These are phyloP conservation scores for Globisporangium spiculum DNA, from an alignment of 352 stramenopile species.

Conservation along the genomic window DNA sequence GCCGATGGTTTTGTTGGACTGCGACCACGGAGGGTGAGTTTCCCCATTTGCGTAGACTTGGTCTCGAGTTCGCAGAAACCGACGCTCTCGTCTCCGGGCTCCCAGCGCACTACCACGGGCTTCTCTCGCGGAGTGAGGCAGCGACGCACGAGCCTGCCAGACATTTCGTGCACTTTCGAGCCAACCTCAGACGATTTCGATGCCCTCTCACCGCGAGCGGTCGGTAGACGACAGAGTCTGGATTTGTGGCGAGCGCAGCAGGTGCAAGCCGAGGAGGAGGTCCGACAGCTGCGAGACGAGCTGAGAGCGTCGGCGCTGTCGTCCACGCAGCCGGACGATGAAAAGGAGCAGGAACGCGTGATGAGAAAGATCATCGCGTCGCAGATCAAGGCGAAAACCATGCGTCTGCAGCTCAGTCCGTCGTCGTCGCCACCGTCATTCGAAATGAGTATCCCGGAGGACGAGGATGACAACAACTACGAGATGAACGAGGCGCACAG, in stretches of 20 bases:
- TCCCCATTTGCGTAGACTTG: slow-evolving; percentile 27
- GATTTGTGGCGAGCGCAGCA: slow-evolving; percentile 52
- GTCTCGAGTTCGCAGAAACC: slow-evolving; percentile 28
- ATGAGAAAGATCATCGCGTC: slow-evolving; percentile 65
- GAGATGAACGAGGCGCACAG: slow-evolving; percentile 10
- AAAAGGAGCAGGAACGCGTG: slow-evolving; percentile 55
- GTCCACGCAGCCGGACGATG: slow-evolving; percentile 23
- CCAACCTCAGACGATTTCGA: neutral
- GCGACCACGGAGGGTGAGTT: slow-evolving; percentile 12
- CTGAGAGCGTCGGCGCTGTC: slow-evolving; percentile 44
- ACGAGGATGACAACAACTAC: slow-evolving; percentile 30
- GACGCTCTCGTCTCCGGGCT: slow-evolving; percentile 38
- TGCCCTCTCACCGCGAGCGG: slow-evolving; percentile 26
- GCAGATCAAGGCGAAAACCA: slow-evolving; percentile 60
- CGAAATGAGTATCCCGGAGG: slow-evolving; percentile 23
- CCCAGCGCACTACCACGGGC: slow-evolving; percentile 14
- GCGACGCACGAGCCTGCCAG: slow-evolving; percentile 21
- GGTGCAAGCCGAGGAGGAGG: slow-evolving; percentile 37
- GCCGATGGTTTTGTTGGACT: slow-evolving; percentile 18
- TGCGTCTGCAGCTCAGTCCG: slow-evolving; percentile 45
- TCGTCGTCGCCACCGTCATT: slow-evolving; percentile 24
- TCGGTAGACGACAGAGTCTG: slow-evolving; percentile 46
- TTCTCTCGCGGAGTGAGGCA: slow-evolving; percentile 2
- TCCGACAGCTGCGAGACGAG: slow-evolving; percentile 45
- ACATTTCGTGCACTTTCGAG: slow-evolving; percentile 10